Evolutionary conservation across 345 rosid genomes (phyloP).

Genomic region (Eucalyptus microcorys): DNA sequence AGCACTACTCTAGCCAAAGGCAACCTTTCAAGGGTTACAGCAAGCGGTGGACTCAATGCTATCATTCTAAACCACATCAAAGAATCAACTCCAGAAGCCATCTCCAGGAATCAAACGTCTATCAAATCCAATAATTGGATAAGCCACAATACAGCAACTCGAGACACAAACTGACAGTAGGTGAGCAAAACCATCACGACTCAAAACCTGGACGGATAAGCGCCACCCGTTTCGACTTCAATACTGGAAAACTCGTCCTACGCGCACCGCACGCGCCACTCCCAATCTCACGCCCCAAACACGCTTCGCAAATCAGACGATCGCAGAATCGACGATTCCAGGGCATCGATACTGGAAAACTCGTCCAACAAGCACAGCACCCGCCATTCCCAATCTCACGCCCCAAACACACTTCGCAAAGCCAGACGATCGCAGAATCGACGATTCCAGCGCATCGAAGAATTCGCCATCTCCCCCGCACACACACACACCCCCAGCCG

Average conservation of each 20-base stretch:
- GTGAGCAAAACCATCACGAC: background rate
- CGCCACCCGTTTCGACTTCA: background rate
- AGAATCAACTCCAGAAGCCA: background rate
- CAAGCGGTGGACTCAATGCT: background rate
- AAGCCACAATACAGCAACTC: background rate
- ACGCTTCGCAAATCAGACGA: background rate
- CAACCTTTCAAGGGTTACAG: background rate
- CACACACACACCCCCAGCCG: fast-evolving
- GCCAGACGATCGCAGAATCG: background rate
- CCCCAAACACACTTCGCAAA: background rate
- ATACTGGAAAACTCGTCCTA: background rate
- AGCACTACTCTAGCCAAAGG: background rate
- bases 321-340: background rate
- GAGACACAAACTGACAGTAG: background rate
- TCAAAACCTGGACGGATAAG: background rate
- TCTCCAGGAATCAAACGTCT: background rate
- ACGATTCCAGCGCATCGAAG: background rate
- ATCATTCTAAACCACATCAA: background rate
- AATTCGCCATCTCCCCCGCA: background rate
- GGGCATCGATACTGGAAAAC: background rate
- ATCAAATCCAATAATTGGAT: background rate
- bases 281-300: background rate
- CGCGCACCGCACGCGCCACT: background rate
- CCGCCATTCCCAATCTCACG: background rate
- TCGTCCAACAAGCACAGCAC: background rate